Evolutionary conservation across 1,284 basidiomycete species (phyloP), one percentile per base, ranked within the genome.

Genomic region (Farysia itapuensis): DNA sequence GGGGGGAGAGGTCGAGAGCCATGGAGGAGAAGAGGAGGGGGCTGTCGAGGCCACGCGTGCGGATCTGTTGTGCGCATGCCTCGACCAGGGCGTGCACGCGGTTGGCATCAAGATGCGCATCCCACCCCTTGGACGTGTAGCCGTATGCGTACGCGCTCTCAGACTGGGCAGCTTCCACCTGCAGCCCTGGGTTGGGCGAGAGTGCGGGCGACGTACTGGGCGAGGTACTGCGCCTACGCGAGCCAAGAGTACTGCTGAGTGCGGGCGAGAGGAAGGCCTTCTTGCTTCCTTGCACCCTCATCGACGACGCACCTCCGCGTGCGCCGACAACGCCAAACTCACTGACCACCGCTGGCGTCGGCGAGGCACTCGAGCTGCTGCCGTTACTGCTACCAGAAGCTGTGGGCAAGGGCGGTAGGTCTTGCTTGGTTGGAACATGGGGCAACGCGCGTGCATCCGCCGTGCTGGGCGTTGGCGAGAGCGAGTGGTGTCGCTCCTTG

Each of bases 11-110:
- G 29, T 70, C 72, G 4, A 70, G 45, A 2, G 74, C 74, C 70
- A 74, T 70, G 4, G 69, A 72, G 21, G 72, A 74, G 36, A 76
- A 72, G 41, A 76, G 68, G 28, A 72, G 60, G 5, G 72, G 70
- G 15, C 56, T 49, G 39, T 73, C 72, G 7, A 74, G 60, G 30
- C 72, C 73, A 32, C 68, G 43, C n/a, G 26, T 53, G 15, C 71
- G 58, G 20, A 75, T 73, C 37, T 67, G 64, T 18, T 63, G 46
- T 4, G 43, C 51, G 29, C 67, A 68, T 6, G 58, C 61, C 13
- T 58, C 49, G 15, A 74, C 57, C 13, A 74, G 41, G 12, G 57
- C 39, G 14, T 31, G 26, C 2, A 61, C 72, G 1, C 44, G 42
- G 4, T 39, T 43, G 9, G 57, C 42, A 16, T 70, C 64, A 16